phyloP scores from a whole-genome alignment of 257 asterid species.

The Paraleonurus japonicus region DNA sequence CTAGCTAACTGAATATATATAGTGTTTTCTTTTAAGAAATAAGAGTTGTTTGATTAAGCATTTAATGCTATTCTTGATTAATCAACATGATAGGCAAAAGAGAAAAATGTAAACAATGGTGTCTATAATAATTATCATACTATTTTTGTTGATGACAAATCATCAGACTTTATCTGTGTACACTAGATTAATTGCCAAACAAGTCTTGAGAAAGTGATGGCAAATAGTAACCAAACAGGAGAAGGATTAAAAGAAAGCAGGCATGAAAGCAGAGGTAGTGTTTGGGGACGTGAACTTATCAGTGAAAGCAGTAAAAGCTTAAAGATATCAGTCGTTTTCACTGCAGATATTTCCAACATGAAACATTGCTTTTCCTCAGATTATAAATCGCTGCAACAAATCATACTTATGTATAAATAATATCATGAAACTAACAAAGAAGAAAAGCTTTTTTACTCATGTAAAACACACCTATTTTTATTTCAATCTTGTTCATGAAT shows the following conservation, averaged over 20 bases:
- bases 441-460: no score
- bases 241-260: background rate
- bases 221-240: constrained; percentile 10
- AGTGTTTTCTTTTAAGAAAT: no score
- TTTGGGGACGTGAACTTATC: constrained; percentile 32
- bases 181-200: constrained; percentile 21
- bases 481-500: no score
- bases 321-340: constrained; percentile 48
- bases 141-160: constrained; percentile 16
- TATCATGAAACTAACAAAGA: background rate
- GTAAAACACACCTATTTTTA: no score
- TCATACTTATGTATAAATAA: background rate
- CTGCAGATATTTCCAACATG: constrained; percentile 20
- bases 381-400: background rate
- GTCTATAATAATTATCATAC: constrained; percentile 1
- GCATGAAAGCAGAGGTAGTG: constrained; percentile 10
- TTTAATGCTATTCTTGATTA: background rate
- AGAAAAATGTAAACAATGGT: background rate
- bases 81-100: background rate
- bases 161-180: constrained; percentile 12
- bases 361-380: background rate
- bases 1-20: background rate
- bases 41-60: background rate
- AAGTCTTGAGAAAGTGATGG: constrained; percentile 20
- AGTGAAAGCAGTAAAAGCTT: constrained; percentile 29